These are phyloP conservation scores for Solanum habrochaites DNA, from an alignment of 257 asterid genomes.

Conservation along the genomic window DNA sequence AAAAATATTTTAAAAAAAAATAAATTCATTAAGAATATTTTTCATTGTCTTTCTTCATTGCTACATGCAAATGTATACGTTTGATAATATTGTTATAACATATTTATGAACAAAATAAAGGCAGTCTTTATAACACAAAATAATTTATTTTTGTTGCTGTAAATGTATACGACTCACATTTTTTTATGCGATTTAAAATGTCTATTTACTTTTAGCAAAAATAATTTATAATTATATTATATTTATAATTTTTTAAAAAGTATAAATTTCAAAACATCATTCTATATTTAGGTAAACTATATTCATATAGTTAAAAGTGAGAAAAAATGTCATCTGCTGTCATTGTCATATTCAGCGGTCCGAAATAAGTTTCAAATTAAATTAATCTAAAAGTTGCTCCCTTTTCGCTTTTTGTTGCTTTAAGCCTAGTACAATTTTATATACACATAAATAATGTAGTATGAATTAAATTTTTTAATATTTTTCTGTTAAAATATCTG, in stretches of 20 bases:
- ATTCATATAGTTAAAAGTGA: neutral
- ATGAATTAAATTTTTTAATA: neutral
- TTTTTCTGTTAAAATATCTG: neutral
- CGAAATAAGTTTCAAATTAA: neutral
- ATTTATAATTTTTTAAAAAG: neutral
- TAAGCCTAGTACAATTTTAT: neutral
- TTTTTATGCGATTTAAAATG: neutral
- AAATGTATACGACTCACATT: neutral
- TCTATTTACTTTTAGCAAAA: neutral
- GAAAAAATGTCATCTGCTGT: neutral
- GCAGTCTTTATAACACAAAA: too few species aligned
- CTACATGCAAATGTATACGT: neutral
- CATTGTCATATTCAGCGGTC: neutral
- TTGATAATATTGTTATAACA: neutral
- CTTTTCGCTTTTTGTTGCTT: neutral
- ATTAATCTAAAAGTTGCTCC: neutral
- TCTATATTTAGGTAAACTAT: fast-evolving
- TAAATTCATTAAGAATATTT: neutral
- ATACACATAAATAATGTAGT: neutral
- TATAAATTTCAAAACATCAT: neutral
- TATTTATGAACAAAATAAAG: neutral
- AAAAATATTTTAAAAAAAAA: neutral
- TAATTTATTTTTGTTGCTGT: too few species aligned
- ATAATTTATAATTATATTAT: neutral
- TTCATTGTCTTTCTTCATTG: neutral